Base-by-base conservation (phyloP, 2,329 filamentous ascomycete species). In the Ophioceras dolichostomum region DNA sequence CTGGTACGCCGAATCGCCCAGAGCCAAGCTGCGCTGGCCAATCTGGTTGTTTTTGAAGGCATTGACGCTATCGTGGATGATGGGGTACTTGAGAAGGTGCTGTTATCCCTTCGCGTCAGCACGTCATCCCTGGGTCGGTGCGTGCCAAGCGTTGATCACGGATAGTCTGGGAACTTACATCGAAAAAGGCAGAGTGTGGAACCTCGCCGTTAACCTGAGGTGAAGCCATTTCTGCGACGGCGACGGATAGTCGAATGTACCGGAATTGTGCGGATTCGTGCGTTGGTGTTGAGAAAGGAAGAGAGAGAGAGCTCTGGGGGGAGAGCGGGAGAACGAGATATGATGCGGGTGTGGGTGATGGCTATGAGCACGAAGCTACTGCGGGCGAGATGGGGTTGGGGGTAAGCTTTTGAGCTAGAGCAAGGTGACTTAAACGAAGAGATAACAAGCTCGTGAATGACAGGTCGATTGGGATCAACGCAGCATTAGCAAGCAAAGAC, bases 31-130 rank as follows among this genome's bases (percentile, higher is more conserved):
- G 63, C 80, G 87, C 58, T 86, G 79, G 54, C 84, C 88, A 55
- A 84, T 80, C 36, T 84, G 79, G 63, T 89, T 85, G 54, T 73
- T 67, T 62, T 87, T 84, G 72, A 93, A 80, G 54, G 76, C 78
- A 43, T 74, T 65, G 60, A 94, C 76, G 52, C 78, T 67, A 59
- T 94, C 86, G 54, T 75, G 76, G 54, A 95, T 73, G 47, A 93
- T 61, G 29, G 89, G 89, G 62, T 94, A 94, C 47, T 79, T 80
- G 49, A 78, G 70, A 45, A 95, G 70, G 56, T 95, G 88, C 85
- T 94, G 49, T 29, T 26, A 26, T 26, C 14, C 17, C 10, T 30
- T 30, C 13, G n/a, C n/a, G n/a, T n/a, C n/a, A n/a, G n/a, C n/a
- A n/a, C n/a, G n/a, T n/a, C n/a, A n/a, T n/a, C n/a, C n/a, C n/a